Percentiles rank a stretch among this genome's conserved stretches.
Evolutionary conservation across 768 basidiomycete genomes (phyloP).

Genomic region (Cystofilobasidium ferigula): DNA sequence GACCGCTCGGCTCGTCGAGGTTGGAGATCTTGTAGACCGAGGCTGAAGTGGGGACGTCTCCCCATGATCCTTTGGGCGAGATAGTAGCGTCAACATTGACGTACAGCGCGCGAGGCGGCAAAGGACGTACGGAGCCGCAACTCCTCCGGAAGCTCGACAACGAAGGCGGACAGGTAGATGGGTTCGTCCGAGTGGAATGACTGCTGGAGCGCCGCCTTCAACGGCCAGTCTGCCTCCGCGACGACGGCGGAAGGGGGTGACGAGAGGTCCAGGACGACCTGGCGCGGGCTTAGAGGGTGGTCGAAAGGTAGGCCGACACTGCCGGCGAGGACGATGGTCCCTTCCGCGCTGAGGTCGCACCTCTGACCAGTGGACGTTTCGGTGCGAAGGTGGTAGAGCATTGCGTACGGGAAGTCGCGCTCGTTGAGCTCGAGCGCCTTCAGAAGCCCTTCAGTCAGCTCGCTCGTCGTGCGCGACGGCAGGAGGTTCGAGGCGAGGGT

Average conservation of each 20-base stretch:
- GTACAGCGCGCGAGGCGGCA: too few relatives aligned
- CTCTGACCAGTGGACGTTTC: slow-evolving; percentile 4
- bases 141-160: slow-evolving; percentile 1
- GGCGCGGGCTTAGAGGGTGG: slow-evolving; percentile 5
- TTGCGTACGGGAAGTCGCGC: slow-evolving; percentile 15
- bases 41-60: slow-evolving; percentile 3
- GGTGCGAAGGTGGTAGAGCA: slow-evolving; percentile 7
- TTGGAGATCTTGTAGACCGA: slow-evolving; percentile 15
- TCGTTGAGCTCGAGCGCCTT: slow-evolving; percentile 18
- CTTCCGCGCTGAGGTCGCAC: not conserved
- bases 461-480: not conserved
- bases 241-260: too few relatives aligned
- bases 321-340: slow-evolving; percentile 1
- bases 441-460: not conserved
- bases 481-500: not conserved
- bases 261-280: not conserved
- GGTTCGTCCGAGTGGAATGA: not conserved
- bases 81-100: too few relatives aligned
- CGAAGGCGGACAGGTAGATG: not conserved
- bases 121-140: slow-evolving; percentile 1
- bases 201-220: slow-evolving; percentile 1
- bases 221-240: not conserved
- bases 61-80: not conserved
- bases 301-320: slow-evolving; percentile 17
- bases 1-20: not conserved